Percentiles rank a stretch among this genome's conserved stretches.
Evolutionary conservation across 352 stramenopile genomes (phyloP).

Genomic region (Phytophthora chlamydospora): DNA sequence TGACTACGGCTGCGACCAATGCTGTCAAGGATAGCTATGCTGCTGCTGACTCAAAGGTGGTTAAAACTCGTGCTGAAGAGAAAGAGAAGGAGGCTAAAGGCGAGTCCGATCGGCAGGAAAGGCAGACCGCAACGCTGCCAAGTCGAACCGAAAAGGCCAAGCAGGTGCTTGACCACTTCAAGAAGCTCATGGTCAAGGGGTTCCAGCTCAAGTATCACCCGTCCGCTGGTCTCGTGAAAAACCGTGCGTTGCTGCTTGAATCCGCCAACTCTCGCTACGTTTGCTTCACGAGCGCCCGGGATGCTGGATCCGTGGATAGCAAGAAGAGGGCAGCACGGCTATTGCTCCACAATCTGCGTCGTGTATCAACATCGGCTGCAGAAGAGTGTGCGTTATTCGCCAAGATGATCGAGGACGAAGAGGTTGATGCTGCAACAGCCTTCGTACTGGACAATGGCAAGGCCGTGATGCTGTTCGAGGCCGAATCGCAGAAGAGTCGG

Average conservation of each 20-base stretch:
- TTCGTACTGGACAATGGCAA: constrained; percentile 76
- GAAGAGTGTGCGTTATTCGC: constrained; percentile 40
- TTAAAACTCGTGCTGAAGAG: constrained; percentile 6
- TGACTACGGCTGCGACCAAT: constrained; percentile 4
- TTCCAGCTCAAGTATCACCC: constrained; percentile 72
- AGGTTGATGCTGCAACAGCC: constrained; percentile 23
- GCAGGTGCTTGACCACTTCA: constrained; percentile 71
- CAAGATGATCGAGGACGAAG: constrained; percentile 34
- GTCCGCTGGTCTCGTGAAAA: constrained; percentile 49
- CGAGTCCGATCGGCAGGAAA: constrained; percentile 13
- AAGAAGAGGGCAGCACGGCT: constrained; percentile 65
- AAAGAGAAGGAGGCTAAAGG: constrained; percentile 23
- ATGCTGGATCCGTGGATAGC: constrained; percentile 26
- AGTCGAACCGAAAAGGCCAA: constrained; percentile 56
- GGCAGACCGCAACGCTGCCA: constrained; percentile 7
- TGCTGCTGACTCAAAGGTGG: constrained; percentile 4
- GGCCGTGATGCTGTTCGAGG: constrained; percentile 61
- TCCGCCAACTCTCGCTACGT: constrained; percentile 51
- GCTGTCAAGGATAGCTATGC: constrained; percentile 1
- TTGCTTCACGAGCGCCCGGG: constrained; percentile 54
- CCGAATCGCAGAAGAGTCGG: constrained; percentile 66
- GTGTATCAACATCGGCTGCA: constrained; percentile 38
- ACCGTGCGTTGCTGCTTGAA: constrained; percentile 49
- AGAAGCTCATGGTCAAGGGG: constrained; percentile 71
- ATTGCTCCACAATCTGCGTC: constrained; percentile 62